A percentile compares a stretch with the other conserved stretches of the same genome.
These are phyloP conservation scores for Xerocomellus amylosporus DNA, from an alignment of 768 basidiomycete species.

Conservation along the genomic window DNA sequence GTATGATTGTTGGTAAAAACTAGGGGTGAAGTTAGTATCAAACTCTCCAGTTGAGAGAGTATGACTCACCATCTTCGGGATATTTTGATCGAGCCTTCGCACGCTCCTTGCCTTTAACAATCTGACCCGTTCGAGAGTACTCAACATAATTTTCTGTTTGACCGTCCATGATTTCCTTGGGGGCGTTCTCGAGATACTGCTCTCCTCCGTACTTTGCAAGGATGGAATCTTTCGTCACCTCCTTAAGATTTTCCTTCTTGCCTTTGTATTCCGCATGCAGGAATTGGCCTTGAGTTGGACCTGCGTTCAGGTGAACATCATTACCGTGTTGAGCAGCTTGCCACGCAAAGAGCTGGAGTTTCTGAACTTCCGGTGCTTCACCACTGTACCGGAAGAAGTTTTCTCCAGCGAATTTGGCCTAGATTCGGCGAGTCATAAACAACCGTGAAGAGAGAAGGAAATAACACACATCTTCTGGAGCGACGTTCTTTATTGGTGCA, in stretches of 20 bases:
- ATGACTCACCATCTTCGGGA: constrained; percentile 82
- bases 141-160: constrained; percentile 98
- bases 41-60: neutral
- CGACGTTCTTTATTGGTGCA: constrained; percentile 73
- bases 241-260: constrained; percentile 90
- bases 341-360: constrained; percentile 96
- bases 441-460: neutral
- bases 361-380: constrained; percentile 88
- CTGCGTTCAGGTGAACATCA: constrained; percentile 93
- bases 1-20: constrained; percentile 93
- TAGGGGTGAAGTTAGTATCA: constrained; percentile 29
- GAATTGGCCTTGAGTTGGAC: constrained; percentile 93
- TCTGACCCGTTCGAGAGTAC: constrained; percentile 87
- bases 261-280: constrained; percentile 87
- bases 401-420: constrained; percentile 93
- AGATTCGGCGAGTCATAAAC: constrained; percentile 3
- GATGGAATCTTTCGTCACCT: constrained; percentile 85
- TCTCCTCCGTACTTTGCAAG: constrained; percentile 93
- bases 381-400: constrained; percentile 92
- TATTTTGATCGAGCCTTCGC: constrained; percentile 91
- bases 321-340: constrained; percentile 90
- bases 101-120: constrained; percentile 88
- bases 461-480: constrained; percentile 79
- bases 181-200: constrained; percentile 84
- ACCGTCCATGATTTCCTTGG: constrained; percentile 88